Base-by-base conservation (phyloP, 139 green algal species). In the Parachlorella kessleri region DNA sequence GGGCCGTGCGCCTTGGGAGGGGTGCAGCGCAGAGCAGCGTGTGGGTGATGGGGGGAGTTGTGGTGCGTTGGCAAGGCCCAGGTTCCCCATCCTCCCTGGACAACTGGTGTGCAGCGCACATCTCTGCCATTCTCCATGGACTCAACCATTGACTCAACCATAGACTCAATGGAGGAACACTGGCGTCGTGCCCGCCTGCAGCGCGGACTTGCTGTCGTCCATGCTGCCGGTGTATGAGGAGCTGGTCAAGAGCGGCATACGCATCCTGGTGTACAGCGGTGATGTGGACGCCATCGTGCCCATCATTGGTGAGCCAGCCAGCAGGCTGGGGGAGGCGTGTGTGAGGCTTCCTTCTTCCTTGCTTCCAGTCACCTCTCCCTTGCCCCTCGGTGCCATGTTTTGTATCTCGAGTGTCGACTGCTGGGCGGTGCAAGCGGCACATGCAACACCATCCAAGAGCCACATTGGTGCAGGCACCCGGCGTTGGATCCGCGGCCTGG, bases 271-370 rank as follows among this genome's bases (percentile, higher is more conserved):
- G 26, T 95, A 87, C 82, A 84, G 63, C 38, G 91, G 91, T 4
- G 91, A 95, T 68, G 82, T 95, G n/a, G 91, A 95, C 77, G 90
- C 86, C 33, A 94, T 94, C 72, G 85, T 95, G 55, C 91, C 91
- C 1, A n/a, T 74, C 6, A 74, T 55, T 35, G 63, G 48, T 59
- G 48, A 28, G 48, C 48, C 10, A 59, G 48, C 48, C 48, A 59
- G 10, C 48, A 59, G 10, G 48, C 10, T 10, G 48, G 48, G 48
- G 10, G 48, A 18, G 48, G 10, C 6, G 74, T 67, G 59, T 23
- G 59, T 28, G 21, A 7, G 6, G 59, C 59, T 28, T 23, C 14
- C 59, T 28, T 7, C 59, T 67, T 9, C 21, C 24, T 67, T 23
- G 21, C 59, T 23, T 6, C 59, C 59, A 7, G 32, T 40, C 7